phyloP scores from a whole-genome alignment of 2,329 filamentous ascomycete genomes.

The Fusarium sp. region DNA sequence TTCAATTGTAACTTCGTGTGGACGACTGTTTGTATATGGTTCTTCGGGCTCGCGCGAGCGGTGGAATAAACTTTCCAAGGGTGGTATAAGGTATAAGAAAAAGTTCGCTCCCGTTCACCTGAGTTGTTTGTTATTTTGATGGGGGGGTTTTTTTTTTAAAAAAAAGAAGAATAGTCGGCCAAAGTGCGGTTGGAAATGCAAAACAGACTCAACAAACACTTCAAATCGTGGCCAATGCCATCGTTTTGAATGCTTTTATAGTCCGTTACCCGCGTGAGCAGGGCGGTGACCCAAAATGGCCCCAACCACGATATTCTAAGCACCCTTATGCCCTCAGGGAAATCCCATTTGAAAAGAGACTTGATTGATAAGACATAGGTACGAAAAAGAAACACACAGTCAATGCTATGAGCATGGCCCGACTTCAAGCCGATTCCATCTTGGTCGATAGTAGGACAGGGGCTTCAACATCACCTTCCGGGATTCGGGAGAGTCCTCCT shows the following conservation, averaged over 20 bases:
- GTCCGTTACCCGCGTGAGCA: slow-evolving; percentile 16
- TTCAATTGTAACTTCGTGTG: slow-evolving; percentile 20
- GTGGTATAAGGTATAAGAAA: slow-evolving; percentile 39
- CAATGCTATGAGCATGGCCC: not conserved
- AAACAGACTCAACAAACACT: not conserved
- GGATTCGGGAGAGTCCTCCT: slow-evolving; percentile 63
- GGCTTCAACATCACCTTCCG: slow-evolving; percentile 66
- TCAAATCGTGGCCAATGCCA: not conserved
- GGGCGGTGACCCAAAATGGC: not conserved
- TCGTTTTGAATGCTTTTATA: not conserved
- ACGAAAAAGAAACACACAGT: slow-evolving; percentile 16
- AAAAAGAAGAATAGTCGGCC: not conserved
- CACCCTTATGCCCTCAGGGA: not conserved
- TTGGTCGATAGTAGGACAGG: slow-evolving; percentile 39
- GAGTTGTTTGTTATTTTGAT: not conserved
- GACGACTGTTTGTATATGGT: slow-evolving; percentile 33
- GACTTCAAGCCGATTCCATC: slow-evolving; percentile 44
- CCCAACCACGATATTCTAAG: slow-evolving; percentile 6
- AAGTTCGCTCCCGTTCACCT: slow-evolving; percentile 3
- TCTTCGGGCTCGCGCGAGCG: slow-evolving; percentile 49
- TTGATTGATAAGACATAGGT: slow-evolving; percentile 17
- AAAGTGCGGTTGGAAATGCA: not conserved
- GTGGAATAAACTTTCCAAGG: slow-evolving; percentile 41
- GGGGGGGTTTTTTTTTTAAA: not conserved
- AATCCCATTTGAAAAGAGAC: slow-evolving; percentile 10